Conservation (phyloP, 106 monocot genomes). For the Apostasia shenzhenica region DNA sequence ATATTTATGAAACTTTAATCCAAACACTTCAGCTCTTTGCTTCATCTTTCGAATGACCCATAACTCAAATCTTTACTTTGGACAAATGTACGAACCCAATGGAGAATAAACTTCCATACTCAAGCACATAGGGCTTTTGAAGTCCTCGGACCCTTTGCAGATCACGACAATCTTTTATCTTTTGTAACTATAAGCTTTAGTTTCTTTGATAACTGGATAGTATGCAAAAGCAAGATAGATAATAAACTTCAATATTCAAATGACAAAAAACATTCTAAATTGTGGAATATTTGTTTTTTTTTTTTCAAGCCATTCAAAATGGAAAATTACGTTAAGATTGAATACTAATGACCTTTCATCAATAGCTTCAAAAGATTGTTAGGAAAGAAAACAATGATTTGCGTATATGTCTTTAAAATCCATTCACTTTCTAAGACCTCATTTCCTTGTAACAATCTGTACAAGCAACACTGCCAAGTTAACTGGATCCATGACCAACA, state of each 20-base stretch:
- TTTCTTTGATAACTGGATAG: slow-evolving; percentile 17
- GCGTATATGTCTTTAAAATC: slow-evolving; percentile 13
- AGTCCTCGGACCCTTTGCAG: background rate
- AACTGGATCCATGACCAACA: slow-evolving; percentile 2
- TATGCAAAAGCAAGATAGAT: slow-evolving; percentile 12
- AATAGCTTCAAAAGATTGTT: slow-evolving; percentile 11
- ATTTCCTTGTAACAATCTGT: slow-evolving; percentile 11
- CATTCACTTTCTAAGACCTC: slow-evolving; percentile 7
- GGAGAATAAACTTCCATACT: slow-evolving; percentile 7
- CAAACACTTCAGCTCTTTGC: slow-evolving; percentile 10
- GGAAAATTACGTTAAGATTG: slow-evolving; percentile 1
- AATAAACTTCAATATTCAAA: slow-evolving; percentile 8
- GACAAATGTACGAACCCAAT: slow-evolving; percentile 11
- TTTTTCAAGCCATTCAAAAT: slow-evolving; percentile 4
- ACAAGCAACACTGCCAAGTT: slow-evolving; percentile 11
- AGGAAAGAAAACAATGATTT: slow-evolving; percentile 2
- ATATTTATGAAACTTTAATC: slow-evolving; percentile 11
- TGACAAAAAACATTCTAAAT: background rate
- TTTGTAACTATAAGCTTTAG: slow-evolving; percentile 13
- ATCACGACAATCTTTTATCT: slow-evolving; percentile 7
- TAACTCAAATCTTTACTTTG: slow-evolving; percentile 4
- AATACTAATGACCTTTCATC: slow-evolving; percentile 2
- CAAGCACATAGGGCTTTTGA: slow-evolving; percentile 9
- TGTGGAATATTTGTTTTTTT: slow-evolving; percentile 1
- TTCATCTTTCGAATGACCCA: slow-evolving; percentile 9